phyloP scores from a whole-genome alignment of 495 filamentous ascomycete species.

The Extremus antarcticus region DNA sequence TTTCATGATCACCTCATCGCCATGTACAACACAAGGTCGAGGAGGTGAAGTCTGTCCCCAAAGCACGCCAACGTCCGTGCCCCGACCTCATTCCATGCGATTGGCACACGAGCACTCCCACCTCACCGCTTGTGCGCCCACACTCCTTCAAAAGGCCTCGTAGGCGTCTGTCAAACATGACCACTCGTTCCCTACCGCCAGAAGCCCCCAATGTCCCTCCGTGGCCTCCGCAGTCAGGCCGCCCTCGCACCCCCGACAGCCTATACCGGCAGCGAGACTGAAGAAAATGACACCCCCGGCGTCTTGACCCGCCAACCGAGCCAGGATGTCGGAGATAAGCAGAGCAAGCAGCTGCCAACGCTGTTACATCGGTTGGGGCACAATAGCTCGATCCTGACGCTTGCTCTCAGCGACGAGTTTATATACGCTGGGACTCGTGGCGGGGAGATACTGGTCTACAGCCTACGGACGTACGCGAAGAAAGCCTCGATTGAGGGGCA shows the following conservation, averaged over 20 bases:
- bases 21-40: too few relatives aligned
- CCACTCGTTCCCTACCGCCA: not conserved
- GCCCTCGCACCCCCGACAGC: not conserved
- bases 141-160: not conserved
- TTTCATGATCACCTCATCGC: too few relatives aligned
- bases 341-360: conserved; percentile 32
- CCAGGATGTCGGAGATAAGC: conserved; percentile 10
- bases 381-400: conserved; percentile 58
- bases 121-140: not conserved
- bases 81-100: not conserved
- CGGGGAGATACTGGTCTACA: conserved; percentile 86
- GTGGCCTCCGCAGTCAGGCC: not conserved
- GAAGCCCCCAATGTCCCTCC: not conserved
- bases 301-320: conserved; percentile 10
- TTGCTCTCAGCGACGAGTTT: conserved; percentile 49
- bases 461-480: conserved; percentile 71
- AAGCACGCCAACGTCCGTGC: not conserved
- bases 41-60: not conserved
- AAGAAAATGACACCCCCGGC: not conserved
- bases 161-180: not conserved
- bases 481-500: conserved; percentile 70
- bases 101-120: not conserved
- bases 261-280: not conserved
- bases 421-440: conserved; percentile 87
- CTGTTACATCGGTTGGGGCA: conserved; percentile 60